Conservation (phyloP, 768 basidiomycete genomes). For the Cyclocybe aegerita region DNA sequence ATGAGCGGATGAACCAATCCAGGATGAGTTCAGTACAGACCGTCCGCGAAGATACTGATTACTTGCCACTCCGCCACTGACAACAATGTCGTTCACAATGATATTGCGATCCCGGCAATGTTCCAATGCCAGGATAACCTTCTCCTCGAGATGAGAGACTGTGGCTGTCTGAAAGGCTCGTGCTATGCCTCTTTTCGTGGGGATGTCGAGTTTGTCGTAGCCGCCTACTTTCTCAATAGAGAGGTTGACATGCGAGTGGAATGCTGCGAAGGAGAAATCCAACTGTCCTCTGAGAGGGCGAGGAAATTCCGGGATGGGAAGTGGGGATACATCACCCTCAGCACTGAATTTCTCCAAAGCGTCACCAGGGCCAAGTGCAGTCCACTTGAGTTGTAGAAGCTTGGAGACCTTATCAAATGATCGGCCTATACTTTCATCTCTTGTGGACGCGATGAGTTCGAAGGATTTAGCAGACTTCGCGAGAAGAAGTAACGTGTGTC, state of each 20-base stretch:
- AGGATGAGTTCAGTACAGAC: slow-evolving; percentile 34
- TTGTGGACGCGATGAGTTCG: slow-evolving; percentile 69
- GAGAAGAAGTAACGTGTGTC: slow-evolving; percentile 87
- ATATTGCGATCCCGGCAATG: slow-evolving; percentile 44
- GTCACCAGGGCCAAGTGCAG: slow-evolving; percentile 68
- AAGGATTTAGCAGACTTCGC: slow-evolving; percentile 59
- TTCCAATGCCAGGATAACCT: slow-evolving; percentile 56
- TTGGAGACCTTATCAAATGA: slow-evolving; percentile 84
- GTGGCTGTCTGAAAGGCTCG: slow-evolving; percentile 73
- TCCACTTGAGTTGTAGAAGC: slow-evolving; percentile 65
- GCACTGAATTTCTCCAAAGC: slow-evolving; percentile 74
- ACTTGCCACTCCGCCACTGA: slow-evolving; percentile 93
- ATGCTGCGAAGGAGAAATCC: slow-evolving; percentile 76
- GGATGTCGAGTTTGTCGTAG: slow-evolving; percentile 36
- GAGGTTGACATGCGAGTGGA: slow-evolving; percentile 71
- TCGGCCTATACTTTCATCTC: slow-evolving; percentile 75
- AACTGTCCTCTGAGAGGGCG: slow-evolving; percentile 52
- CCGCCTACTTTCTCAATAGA: slow-evolving; percentile 46
- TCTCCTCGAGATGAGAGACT: slow-evolving; percentile 72
- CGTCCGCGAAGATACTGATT: slow-evolving; percentile 68
- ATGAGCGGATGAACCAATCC: background rate
- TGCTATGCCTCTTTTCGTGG: slow-evolving; percentile 51
- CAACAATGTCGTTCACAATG: slow-evolving; percentile 60
- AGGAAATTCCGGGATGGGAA: slow-evolving; percentile 39
- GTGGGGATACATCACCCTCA: slow-evolving; percentile 25